These are phyloP conservation scores for Mycena indigotica DNA, from an alignment of 768 basidiomycete genomes.

Conservation along the genomic window DNA sequence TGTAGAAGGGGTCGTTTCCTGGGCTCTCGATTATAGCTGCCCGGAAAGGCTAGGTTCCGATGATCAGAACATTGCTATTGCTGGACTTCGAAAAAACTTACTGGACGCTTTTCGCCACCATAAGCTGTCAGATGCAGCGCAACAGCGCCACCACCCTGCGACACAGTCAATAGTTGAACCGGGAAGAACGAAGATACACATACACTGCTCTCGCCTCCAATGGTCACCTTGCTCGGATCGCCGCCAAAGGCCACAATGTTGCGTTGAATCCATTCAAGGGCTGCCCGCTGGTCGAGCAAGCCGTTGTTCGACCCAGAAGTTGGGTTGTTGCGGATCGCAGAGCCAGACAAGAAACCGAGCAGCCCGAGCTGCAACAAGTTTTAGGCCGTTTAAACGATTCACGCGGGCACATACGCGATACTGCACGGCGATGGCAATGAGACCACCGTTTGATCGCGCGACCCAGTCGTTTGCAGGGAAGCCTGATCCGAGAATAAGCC, in stretches of 20 bases:
- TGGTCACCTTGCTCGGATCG: conserved; percentile 30
- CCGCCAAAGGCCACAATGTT: conserved; percentile 35
- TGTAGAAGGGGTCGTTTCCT: conserved; percentile 25
- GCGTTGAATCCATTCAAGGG: conserved; percentile 38
- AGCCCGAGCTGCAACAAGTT: conserved; percentile 18
- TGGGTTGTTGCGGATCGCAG: conserved; percentile 23
- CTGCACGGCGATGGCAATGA: conserved; percentile 30
- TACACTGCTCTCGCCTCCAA: conserved; percentile 38
- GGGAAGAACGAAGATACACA: conserved; percentile 24
- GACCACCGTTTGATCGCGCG: conserved; percentile 26
- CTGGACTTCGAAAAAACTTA: too few relatives aligned
- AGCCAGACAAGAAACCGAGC: conserved; percentile 30
- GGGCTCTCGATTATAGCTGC: conserved; percentile 23
- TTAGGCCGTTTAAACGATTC: neutral
- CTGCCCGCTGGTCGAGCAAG: conserved; percentile 38
- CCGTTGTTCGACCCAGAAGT: conserved; percentile 37
- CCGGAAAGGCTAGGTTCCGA: conserved; percentile 19
- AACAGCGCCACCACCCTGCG: conserved; percentile 21
- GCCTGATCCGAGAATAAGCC: conserved; percentile 27
- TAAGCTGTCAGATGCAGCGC: conserved; percentile 20
- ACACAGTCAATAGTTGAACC: neutral
- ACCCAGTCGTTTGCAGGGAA: conserved; percentile 43
- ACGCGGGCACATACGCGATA: conserved; percentile 19
- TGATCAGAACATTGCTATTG: neutral
- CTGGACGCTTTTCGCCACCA: conserved; percentile 22